Evolutionary conservation across 495 filamentous ascomycete species (phyloP).

Genomic region (Pyrenula massariospora): DNA sequence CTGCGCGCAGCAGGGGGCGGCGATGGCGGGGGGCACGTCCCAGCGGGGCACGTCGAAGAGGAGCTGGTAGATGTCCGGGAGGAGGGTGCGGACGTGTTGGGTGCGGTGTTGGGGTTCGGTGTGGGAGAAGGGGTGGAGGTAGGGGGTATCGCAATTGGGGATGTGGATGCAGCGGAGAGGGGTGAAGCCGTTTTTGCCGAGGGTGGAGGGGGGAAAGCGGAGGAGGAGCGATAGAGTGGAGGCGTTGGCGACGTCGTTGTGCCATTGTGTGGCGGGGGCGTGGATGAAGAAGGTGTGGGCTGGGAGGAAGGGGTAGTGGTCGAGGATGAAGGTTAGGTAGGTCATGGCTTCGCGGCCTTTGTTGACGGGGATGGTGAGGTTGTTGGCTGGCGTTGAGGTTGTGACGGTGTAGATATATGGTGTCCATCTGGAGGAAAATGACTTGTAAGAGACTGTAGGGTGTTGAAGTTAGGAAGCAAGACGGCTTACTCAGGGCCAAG

Average conservation of each 20-base stretch:
- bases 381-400: conserved; percentile 13
- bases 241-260: conserved; percentile 27
- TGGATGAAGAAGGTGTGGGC: conserved; percentile 29
- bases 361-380: conserved; percentile 18
- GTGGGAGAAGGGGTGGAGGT: conserved; percentile 16
- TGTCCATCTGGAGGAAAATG: conserved; percentile 10
- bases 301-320: conserved; percentile 25
- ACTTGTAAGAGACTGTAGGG: not conserved
- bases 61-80: conserved; percentile 21
- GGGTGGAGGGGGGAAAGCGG: conserved; percentile 21
- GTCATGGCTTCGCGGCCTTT: conserved; percentile 28
- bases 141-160: conserved; percentile 24
- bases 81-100: conserved; percentile 22
- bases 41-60: conserved; percentile 16
- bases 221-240: conserved; percentile 16
- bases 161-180: conserved; percentile 28
- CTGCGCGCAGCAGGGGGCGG: conserved; percentile 37
- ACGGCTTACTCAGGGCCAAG: conserved; percentile 15
- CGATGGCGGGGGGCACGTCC: conserved; percentile 24
- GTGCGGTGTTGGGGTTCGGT: conserved; percentile 22
- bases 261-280: conserved; percentile 27
- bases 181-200: conserved; percentile 27
- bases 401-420: conserved; percentile 29
- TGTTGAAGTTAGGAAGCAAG: not conserved
- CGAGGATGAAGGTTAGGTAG: conserved; percentile 28